Conservation (phyloP, 2,329 filamentous ascomycete species). For the Dactylellina cionopaga region DNA sequence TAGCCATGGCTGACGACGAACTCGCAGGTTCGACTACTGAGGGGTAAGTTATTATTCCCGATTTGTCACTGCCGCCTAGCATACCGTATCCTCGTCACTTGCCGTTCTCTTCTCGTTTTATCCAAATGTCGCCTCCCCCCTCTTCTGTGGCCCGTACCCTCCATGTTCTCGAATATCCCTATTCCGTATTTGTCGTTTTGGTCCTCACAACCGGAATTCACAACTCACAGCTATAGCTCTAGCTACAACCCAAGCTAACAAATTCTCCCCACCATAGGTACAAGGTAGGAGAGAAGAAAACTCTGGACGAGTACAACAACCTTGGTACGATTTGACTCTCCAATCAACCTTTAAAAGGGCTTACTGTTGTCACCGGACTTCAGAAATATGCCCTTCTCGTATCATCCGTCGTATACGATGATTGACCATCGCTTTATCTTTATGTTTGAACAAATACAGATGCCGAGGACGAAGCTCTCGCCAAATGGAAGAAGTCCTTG, state of each 20-base stretch:
- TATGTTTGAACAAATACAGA: slow-evolving; percentile 64
- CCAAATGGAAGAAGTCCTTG: slow-evolving; percentile 96
- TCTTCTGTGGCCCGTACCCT: neutral
- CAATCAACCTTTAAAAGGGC: neutral
- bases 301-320: slow-evolving; percentile 89
- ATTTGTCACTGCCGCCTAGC: neutral
- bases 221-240: neutral
- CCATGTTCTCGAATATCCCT: neutral
- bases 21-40: slow-evolving; percentile 19
- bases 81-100: no score
- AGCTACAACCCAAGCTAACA: slow-evolving; percentile 19
- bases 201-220: neutral
- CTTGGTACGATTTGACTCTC: slow-evolving; percentile 74
- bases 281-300: slow-evolving; percentile 99
- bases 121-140: no score
- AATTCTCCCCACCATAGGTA: slow-evolving; percentile 67
- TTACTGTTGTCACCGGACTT: slow-evolving; percentile 11
- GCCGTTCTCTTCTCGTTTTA: no score
- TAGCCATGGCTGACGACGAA: slow-evolving; percentile 47
- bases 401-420: no score
- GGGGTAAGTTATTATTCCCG: slow-evolving; percentile 29
- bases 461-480: slow-evolving; percentile 86
- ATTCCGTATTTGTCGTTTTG: neutral
- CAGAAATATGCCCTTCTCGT: neutral
- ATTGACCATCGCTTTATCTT: no score